Conservation (phyloP, 305 asterid genomes). For the Fraxinus ornus region DNA sequence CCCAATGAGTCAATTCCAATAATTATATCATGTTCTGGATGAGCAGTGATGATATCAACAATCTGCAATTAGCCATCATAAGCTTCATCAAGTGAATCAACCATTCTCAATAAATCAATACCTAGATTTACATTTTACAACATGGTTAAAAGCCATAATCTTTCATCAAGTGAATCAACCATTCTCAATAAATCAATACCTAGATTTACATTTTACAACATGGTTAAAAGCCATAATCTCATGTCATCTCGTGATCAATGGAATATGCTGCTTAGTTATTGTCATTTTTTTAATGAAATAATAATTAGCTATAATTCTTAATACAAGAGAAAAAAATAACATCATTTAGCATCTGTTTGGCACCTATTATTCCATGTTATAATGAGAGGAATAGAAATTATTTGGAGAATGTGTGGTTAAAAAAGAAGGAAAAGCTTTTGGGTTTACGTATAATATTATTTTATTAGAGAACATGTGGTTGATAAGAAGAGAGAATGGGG, state of each 20-base stretch:
- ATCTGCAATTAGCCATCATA: constrained; percentile 45
- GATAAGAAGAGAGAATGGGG: too few relatives aligned
- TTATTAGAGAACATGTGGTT: too few relatives aligned
- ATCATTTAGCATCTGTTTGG: not conserved
- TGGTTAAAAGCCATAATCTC: not conserved
- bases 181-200: constrained; percentile 6
- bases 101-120: constrained; percentile 12
- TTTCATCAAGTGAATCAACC: constrained; percentile 7
- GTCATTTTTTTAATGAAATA: not conserved
- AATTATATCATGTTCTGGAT: constrained; percentile 72
- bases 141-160: too few relatives aligned
- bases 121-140: not conserved
- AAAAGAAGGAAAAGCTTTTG: too few relatives aligned
- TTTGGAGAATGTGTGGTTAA: too few relatives aligned
- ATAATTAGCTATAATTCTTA: not conserved
- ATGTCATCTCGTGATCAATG: constrained; percentile 4
- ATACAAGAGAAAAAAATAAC: not conserved
- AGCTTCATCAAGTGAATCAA: not conserved
- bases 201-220: not conserved
- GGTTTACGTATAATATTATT: too few relatives aligned
- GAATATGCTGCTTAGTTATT: not conserved
- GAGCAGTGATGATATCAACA: constrained; percentile 64
- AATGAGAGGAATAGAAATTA: too few relatives aligned
- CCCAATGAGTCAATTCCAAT: constrained; percentile 81
- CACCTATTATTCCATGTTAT: too few relatives aligned